Percentiles rank a stretch among this genome's conserved stretches.
phyloP scores from a whole-genome alignment of 306 rosid species.

The Sphenostylis stenocarpa region DNA sequence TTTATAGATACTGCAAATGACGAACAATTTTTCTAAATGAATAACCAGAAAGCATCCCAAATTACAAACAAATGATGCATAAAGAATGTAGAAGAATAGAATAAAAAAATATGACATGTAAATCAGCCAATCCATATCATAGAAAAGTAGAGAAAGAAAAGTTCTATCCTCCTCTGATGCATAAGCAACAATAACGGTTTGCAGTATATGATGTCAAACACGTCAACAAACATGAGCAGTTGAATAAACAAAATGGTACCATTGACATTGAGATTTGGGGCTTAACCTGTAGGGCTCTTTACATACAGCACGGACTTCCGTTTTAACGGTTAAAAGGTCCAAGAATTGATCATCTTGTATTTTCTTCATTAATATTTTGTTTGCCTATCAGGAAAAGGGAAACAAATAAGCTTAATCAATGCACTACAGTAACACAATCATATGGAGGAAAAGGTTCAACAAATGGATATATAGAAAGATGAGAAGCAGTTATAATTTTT shows the following conservation, averaged over 20 bases:
- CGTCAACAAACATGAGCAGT: slow-evolving; percentile 21
- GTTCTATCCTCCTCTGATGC: too few species aligned
- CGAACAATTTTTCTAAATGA: slow-evolving; percentile 30
- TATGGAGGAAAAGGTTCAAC: slow-evolving; percentile 1
- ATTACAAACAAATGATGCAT: slow-evolving; percentile 20
- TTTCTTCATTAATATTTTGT: slow-evolving; percentile 76
- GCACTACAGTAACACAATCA: slow-evolving; percentile 25
- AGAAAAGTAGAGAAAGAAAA: too few species aligned
- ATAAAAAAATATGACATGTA: slow-evolving; percentile 11
- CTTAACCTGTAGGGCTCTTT: slow-evolving; percentile 96
- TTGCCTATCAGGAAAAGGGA: slow-evolving; percentile 63
- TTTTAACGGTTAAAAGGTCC: slow-evolving; percentile 77
- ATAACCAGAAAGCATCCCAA: slow-evolving; percentile 20
- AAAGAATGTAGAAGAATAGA: not conserved
- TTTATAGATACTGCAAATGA: slow-evolving; percentile 73
- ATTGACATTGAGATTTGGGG: slow-evolving; percentile 17
- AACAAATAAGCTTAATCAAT: slow-evolving; percentile 34
- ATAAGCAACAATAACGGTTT: too few species aligned
- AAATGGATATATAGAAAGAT: slow-evolving; percentile 17
- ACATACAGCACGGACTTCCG: slow-evolving; percentile 79
- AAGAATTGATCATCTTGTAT: slow-evolving; percentile 93
- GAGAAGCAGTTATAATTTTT: slow-evolving; percentile 11
- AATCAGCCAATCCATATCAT: too few species aligned
- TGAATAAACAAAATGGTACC: slow-evolving; percentile 28
- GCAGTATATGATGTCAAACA: slow-evolving; percentile 21